A percentile compares a stretch with the other conserved stretches of the same genome.
Conservation (phyloP, 352 stramenopile species). For the Phytophthora macrochlamydospora region DNA sequence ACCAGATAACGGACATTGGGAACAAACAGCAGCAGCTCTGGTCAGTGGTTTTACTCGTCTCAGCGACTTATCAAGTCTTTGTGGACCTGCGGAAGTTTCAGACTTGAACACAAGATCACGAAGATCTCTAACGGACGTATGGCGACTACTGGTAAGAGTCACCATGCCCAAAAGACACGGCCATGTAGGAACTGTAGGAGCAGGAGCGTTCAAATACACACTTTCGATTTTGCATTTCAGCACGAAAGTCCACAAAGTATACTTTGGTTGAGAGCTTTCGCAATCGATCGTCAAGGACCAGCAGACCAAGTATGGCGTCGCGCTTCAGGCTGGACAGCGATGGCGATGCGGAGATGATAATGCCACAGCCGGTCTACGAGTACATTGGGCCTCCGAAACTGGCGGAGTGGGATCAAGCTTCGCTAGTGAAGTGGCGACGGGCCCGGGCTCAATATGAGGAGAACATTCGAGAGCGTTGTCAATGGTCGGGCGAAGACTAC, state of each 20-base stretch:
- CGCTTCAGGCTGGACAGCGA: conserved; percentile 16
- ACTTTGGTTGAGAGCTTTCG: conserved; percentile 13
- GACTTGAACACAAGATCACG: too few species aligned
- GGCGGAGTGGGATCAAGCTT: conserved; percentile 2
- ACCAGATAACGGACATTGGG: too few species aligned
- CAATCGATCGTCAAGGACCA: conserved; percentile 12
- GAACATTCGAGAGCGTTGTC: conserved; percentile 14
- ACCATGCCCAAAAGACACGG: too few species aligned
- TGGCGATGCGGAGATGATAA: conserved; percentile 18
- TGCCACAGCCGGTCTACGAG: conserved; percentile 16
- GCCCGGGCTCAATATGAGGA: conserved; percentile 17
- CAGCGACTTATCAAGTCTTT: too few species aligned
- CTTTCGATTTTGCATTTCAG: not conserved
- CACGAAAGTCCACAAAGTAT: conserved; percentile 20
- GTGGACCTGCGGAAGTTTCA: too few species aligned
- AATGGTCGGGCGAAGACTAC: conserved; percentile 9
- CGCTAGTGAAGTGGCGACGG: conserved; percentile 4
- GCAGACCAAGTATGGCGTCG: not conserved
- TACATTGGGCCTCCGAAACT: conserved; percentile 16
- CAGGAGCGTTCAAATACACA: not conserved
- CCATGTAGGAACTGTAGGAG: too few species aligned
- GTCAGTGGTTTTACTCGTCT: too few species aligned
- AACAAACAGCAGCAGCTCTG: too few species aligned
- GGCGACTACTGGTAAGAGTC: too few species aligned
- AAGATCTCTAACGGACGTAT: too few species aligned